These are phyloP conservation scores for Chernovozyma sophiae-reginae DNA, from an alignment of 1,139 yeast species.

Conservation along the genomic window DNA sequence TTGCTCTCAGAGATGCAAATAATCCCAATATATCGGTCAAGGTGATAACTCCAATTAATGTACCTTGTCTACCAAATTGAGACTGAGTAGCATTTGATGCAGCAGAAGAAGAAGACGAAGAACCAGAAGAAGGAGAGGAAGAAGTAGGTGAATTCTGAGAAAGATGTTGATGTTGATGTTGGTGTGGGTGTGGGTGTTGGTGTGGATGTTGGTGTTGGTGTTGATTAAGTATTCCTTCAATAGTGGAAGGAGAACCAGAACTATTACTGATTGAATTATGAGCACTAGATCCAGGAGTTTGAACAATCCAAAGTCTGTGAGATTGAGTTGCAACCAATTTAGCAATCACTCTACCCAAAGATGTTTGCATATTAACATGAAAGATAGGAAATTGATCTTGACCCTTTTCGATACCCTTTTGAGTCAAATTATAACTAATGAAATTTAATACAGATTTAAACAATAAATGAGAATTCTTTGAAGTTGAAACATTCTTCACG, in stretches of 20 bases:
- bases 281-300: conserved; percentile 31
- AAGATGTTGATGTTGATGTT: conserved; percentile 10
- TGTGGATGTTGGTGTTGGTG: conserved; percentile 4
- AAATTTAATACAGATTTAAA: conserved; percentile 84
- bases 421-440: conserved; percentile 77
- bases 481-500: conserved; percentile 79
- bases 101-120: conserved; percentile 12
- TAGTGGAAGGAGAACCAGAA: conserved; percentile 3
- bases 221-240: conserved; percentile 6
- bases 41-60: conserved; percentile 84
- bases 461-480: conserved; percentile 77
- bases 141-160: conserved; percentile 12
- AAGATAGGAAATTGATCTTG: conserved; percentile 96
- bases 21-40: conserved; percentile 83
- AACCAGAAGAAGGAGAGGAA: conserved; percentile 10
- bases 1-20: conserved; percentile 66
- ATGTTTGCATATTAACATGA: conserved; percentile 77
- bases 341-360: conserved; percentile 86
- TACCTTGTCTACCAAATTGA: conserved; percentile 55
- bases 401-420: conserved; percentile 89
- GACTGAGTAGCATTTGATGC: conserved; percentile 9
- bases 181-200: conserved; percentile 6
- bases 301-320: conserved; percentile 92
- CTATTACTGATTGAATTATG: conserved; percentile 10
- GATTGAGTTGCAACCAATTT: conserved; percentile 92